phyloP scores from a whole-genome alignment of 352 stramenopile species.

The Phytopythium sindhum region DNA sequence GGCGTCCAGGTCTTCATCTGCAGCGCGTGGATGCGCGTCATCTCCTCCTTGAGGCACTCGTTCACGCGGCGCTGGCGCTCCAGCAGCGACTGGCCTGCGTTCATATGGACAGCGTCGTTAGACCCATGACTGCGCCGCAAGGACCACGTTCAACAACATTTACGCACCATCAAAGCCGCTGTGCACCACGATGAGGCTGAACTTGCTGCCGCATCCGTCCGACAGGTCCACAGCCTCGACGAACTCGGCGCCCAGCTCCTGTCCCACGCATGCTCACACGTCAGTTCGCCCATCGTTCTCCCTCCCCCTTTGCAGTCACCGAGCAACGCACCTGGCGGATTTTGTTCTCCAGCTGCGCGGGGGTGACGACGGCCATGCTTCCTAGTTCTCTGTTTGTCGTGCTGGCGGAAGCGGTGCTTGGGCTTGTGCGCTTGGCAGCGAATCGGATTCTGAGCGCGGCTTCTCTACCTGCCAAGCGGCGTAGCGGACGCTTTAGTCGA shows the following conservation, averaged over 20 bases:
- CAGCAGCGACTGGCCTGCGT: slow-evolving; percentile 61
- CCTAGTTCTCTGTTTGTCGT: not conserved
- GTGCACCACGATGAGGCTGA: slow-evolving; percentile 81
- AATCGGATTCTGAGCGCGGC: not conserved
- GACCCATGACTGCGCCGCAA: no score
- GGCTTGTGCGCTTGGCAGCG: not conserved
- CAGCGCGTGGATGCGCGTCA: slow-evolving; percentile 81
- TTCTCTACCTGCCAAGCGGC: no score
- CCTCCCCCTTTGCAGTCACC: not conserved
- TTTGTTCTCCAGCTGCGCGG: slow-evolving; percentile 48
- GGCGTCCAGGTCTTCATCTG: slow-evolving; percentile 87
- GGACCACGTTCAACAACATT: not conserved
- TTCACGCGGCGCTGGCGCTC: slow-evolving; percentile 78
- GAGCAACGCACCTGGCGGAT: slow-evolving; percentile 37
- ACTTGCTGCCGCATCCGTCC: slow-evolving; percentile 81
- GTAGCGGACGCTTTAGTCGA: not conserved
- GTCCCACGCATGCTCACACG: not conserved
- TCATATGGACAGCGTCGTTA: not conserved
- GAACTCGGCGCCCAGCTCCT: slow-evolving; percentile 59
- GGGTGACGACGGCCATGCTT: slow-evolving; percentile 45
- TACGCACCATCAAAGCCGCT: slow-evolving; percentile 66
- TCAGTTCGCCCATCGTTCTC: not conserved
- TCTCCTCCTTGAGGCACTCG: slow-evolving; percentile 78
- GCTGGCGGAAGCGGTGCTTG: no score
- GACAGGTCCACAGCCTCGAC: slow-evolving; percentile 79